Percentiles rank a stretch among this genome's conserved stretches.
Conservation (phyloP, 306 rosid species). For the Calophaca sinica region DNA sequence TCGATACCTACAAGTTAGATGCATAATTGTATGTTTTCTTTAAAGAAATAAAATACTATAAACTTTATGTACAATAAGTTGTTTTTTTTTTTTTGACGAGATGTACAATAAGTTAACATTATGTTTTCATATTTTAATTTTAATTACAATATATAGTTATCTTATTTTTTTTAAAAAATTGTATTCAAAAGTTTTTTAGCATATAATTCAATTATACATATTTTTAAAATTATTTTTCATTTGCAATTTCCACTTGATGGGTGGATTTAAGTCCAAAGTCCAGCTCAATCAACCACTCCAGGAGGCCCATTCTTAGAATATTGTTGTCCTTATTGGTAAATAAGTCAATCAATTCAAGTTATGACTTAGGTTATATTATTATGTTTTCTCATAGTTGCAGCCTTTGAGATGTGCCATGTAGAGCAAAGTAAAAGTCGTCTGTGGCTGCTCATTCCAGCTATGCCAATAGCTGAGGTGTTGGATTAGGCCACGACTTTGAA, state of each 20-base stretch:
- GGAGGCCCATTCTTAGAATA: neutral
- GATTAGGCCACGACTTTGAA: slow-evolving; percentile 25
- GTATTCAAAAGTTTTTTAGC: too few species aligned
- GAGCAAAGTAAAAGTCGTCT: neutral
- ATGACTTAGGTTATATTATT: neutral
- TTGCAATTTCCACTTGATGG: slow-evolving; percentile 6
- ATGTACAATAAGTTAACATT: too few species aligned
- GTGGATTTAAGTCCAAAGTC: slow-evolving; percentile 3
- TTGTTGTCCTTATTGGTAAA: neutral
- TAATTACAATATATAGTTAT: too few species aligned
- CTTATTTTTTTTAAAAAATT: too few species aligned
- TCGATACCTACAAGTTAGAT: too few species aligned
- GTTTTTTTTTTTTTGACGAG: too few species aligned
- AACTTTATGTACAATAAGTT: too few species aligned
- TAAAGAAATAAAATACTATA: too few species aligned
- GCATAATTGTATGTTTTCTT: too few species aligned
- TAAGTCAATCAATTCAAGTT: slow-evolving; percentile 30
- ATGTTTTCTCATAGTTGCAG: neutral
- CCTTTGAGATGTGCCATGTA: neutral
- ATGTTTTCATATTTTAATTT: too few species aligned
- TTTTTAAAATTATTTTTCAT: neutral
- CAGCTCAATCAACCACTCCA: slow-evolving; percentile 1
- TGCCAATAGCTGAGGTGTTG: neutral
- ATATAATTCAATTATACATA: neutral
- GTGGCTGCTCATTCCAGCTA: slow-evolving; percentile 12